These are phyloP conservation scores for Berkeleyomyces rouxiae DNA, from an alignment of 2,329 filamentous ascomycete genomes.

Conservation along the genomic window DNA sequence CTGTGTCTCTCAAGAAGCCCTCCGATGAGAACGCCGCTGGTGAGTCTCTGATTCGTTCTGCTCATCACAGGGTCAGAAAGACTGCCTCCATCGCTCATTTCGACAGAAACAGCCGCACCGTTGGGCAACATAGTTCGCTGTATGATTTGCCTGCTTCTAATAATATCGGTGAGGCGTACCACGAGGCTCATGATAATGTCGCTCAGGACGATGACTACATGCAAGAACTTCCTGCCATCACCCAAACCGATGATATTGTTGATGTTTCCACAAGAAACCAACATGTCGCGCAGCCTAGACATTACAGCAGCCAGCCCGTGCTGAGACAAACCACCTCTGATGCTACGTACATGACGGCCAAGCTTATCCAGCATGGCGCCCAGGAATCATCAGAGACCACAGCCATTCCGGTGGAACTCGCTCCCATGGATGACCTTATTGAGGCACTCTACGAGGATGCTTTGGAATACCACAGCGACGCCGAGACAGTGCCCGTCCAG, in stretches of 20 bases:
- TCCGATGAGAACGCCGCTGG: slow-evolving; percentile 2
- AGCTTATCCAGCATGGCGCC: slow-evolving; percentile 18
- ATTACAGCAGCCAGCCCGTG: slow-evolving; percentile 38
- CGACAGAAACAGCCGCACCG: slow-evolving; percentile 13
- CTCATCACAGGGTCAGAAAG: not conserved
- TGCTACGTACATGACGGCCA: not conserved
- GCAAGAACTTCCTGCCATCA: slow-evolving; percentile 4
- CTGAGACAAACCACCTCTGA: slow-evolving; percentile 27
- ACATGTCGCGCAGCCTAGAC: slow-evolving; percentile 24
- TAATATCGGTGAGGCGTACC: not conserved
- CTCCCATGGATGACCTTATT: slow-evolving; percentile 22
- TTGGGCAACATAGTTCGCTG: slow-evolving; percentile 4
- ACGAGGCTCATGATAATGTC: slow-evolving; percentile 1
- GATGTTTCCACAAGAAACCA: slow-evolving; percentile 15
- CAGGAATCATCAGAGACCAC: not conserved
- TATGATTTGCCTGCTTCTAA: not conserved
- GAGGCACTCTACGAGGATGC: slow-evolving; percentile 30
- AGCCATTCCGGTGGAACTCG: not conserved
- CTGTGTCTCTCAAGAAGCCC: slow-evolving; percentile 7
- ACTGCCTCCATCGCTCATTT: slow-evolving; percentile 3
- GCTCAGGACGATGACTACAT: slow-evolving; percentile 9
- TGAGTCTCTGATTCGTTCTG: not conserved
- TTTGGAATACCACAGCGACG: slow-evolving; percentile 24
- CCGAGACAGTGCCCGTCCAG: slow-evolving; percentile 12
- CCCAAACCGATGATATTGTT: slow-evolving; percentile 11